Evolutionary conservation across 1,284 basidiomycete genomes (phyloP).

Genomic region (Exobasidium rhododendri): DNA sequence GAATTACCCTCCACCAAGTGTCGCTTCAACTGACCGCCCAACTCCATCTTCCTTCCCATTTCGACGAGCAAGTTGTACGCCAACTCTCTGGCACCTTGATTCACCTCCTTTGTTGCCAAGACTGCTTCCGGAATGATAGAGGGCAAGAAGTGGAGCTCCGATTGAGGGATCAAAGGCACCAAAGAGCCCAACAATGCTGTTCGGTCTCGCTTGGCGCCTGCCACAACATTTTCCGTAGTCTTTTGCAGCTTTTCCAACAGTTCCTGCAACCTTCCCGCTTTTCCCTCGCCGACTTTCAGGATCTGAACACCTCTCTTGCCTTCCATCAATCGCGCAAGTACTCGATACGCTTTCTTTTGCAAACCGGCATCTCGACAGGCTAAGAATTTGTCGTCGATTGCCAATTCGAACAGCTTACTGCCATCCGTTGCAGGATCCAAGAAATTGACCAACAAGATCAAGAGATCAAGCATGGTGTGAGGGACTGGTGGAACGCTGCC

Average conservation of each 20-base stretch:
- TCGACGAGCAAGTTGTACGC: constrained; percentile 87
- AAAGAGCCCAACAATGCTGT: constrained; percentile 72
- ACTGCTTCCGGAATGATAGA: constrained; percentile 90
- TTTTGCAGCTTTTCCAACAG: constrained; percentile 41
- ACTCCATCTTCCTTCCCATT: constrained; percentile 89
- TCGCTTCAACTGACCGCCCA: constrained; percentile 78
- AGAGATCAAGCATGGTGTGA: constrained; percentile 82
- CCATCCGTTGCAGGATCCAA: constrained; percentile 33
- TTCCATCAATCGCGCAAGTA: constrained; percentile 64
- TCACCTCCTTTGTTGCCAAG: constrained; percentile 95
- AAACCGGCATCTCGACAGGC: constrained; percentile 69
- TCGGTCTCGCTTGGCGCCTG: constrained; percentile 83
- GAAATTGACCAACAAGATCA: constrained; percentile 75
- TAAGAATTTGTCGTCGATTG: constrained; percentile 61
- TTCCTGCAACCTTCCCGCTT: constrained; percentile 20
- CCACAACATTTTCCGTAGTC: constrained; percentile 61
- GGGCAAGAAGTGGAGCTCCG: constrained; percentile 78
- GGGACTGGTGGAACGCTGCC: constrained; percentile 58
- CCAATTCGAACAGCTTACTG: constrained; percentile 60
- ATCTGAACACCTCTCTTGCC: constrained; percentile 27
- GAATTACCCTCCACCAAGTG: constrained; percentile 67
- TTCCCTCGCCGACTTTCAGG: constrained; percentile 21
- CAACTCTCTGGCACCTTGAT: constrained; percentile 81
- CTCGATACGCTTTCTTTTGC: constrained; percentile 93
- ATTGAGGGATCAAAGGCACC: constrained; percentile 68